These are phyloP conservation scores for Trametes cubensis DNA, from an alignment of 768 basidiomycete species.

Conservation along the genomic window DNA sequence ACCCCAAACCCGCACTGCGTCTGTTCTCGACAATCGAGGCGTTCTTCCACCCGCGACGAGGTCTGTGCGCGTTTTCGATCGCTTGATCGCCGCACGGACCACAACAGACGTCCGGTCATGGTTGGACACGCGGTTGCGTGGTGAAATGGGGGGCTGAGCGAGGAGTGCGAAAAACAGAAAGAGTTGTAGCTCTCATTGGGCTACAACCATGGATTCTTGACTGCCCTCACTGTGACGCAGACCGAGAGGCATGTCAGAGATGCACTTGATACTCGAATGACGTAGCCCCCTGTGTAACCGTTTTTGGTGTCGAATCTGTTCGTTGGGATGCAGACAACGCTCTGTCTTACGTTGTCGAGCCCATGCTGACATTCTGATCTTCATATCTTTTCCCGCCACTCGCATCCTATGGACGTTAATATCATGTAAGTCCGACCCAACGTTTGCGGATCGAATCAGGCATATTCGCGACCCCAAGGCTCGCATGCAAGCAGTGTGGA, in stretches of 20 bases:
- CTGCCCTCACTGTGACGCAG: conserved; percentile 76
- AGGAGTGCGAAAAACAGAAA: conserved; percentile 78
- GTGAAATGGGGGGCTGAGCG: conserved; percentile 99
- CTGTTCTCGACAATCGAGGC: conserved; percentile 77
- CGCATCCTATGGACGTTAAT: conserved; percentile 18
- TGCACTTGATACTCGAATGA: conserved; percentile 64
- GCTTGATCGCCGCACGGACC: conserved; percentile 88
- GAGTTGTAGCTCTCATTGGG: conserved; percentile 27
- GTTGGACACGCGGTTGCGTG: conserved; percentile 87
- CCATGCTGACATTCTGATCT: conserved; percentile 67
- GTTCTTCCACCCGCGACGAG: conserved; percentile 80
- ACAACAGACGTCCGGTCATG: conserved; percentile 68
- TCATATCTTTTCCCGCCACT: conserved; percentile 43
- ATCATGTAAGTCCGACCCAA: conserved; percentile 72
- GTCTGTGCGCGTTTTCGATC: conserved; percentile 87
- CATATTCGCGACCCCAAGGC: conserved; percentile 85
- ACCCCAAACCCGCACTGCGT: conserved; percentile 92
- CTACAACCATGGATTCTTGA: conserved; percentile 44
- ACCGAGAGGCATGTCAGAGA: conserved; percentile 54
- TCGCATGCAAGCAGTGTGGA: conserved; percentile 86
- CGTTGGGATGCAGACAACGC: conserved; percentile 26
- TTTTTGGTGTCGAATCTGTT: conserved; percentile 33
- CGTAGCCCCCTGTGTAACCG: conserved; percentile 63
- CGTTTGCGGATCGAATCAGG: conserved; percentile 85
- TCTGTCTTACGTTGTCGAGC: conserved; percentile 37